These are phyloP conservation scores for Cryptosporidium muris DNA, from an alignment of 169 alveolate species.

Conservation along the genomic window DNA sequence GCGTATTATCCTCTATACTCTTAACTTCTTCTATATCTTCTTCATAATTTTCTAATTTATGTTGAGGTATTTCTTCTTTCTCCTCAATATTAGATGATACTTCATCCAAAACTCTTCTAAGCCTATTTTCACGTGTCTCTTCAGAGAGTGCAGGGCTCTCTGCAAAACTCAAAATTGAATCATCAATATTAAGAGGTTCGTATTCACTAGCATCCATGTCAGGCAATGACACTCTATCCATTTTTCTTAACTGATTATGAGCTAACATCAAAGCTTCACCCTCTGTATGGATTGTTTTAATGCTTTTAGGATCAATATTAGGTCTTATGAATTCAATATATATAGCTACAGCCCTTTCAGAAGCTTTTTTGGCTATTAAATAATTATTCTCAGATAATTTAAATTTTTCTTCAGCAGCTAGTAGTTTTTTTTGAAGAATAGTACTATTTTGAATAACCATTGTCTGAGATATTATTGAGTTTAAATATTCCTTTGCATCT, in stretches of 20 bases:
- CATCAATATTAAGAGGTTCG: conserved; percentile 65
- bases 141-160: conserved; percentile 41
- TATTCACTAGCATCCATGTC: conserved; percentile 66
- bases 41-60: conserved; percentile 3
- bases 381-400: conserved; percentile 25
- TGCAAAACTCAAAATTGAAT: conserved; percentile 48
- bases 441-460: conserved; percentile 27
- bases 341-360: conserved; percentile 57
- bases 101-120: conserved; percentile 48
- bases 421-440: conserved; percentile 1
- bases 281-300: conserved; percentile 45
- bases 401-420: conserved; percentile 22
- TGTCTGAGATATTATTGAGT: conserved; percentile 31
- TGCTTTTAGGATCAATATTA: conserved; percentile 2
- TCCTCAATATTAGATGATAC: conserved; percentile 54
- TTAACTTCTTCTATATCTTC: conserved; percentile 1
- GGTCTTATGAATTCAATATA: conserved; percentile 44
- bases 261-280: conserved; percentile 63
- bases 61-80: conserved; percentile 5
- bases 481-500: conserved; percentile 45
- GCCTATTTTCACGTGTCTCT: conserved; percentile 26
- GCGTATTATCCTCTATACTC: conserved; percentile 1
- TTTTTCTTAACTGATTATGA: conserved; percentile 28
- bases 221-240: conserved; percentile 53
- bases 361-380: conserved; percentile 47